A percentile compares a stretch with the other conserved stretches of the same genome.
Conservation (phyloP, 257 asterid species). For the Capsicum chinense region DNA sequence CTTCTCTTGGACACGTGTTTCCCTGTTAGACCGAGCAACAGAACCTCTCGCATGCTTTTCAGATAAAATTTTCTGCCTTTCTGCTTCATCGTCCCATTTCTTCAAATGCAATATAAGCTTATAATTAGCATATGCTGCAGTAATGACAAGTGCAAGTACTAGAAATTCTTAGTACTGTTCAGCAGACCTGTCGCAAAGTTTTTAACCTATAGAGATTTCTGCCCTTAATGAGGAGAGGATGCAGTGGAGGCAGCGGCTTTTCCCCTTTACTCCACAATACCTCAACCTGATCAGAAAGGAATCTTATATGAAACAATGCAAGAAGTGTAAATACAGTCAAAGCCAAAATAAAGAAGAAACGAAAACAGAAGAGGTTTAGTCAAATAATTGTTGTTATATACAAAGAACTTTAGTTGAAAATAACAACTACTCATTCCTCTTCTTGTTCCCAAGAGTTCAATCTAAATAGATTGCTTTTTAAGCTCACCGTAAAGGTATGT, state of each 20-base stretch:
- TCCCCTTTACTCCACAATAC: slow-evolving; percentile 93
- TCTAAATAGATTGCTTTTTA: slow-evolving; percentile 12
- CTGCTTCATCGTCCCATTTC: slow-evolving; percentile 83
- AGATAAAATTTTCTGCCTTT: slow-evolving; percentile 58
- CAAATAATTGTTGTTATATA: background rate
- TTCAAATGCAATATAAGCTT: slow-evolving; percentile 27
- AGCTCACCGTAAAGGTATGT: slow-evolving; percentile 84
- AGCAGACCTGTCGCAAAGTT: slow-evolving; percentile 80
- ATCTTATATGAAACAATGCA: background rate
- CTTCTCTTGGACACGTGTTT: slow-evolving; percentile 58
- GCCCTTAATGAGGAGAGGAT: slow-evolving; percentile 89
- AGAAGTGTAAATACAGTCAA: background rate
- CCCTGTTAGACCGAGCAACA: slow-evolving; percentile 71
- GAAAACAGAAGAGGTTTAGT: background rate
- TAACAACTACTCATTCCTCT: background rate
- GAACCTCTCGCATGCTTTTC: slow-evolving; percentile 89
- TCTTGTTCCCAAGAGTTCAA: background rate
- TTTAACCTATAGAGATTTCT: slow-evolving; percentile 82
- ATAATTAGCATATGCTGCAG: background rate
- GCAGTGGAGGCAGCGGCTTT: slow-evolving; percentile 81
- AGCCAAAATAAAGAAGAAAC: slow-evolving; percentile 1
- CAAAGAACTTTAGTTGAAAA: background rate
- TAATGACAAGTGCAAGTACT: slow-evolving; percentile 29
- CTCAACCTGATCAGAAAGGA: slow-evolving; percentile 62
- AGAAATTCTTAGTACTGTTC: background rate